These are phyloP conservation scores for Pilasporangium apinafurcum DNA, from an alignment of 352 stramenopile genomes.

Conservation along the genomic window DNA sequence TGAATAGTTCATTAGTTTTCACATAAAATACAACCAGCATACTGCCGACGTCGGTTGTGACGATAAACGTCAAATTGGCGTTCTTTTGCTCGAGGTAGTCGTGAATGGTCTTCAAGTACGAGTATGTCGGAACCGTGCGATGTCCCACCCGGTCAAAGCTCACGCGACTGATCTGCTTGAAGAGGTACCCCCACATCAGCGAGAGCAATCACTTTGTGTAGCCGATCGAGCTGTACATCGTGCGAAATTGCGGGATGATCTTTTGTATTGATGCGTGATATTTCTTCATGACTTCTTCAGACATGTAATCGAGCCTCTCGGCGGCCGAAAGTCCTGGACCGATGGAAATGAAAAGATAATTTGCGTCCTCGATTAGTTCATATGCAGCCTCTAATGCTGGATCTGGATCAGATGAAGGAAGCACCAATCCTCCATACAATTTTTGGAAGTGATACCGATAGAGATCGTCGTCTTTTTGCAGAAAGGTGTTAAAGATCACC, in stretches of 20 bases:
- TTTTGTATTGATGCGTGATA: conserved; percentile 42
- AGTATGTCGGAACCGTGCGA: conserved; percentile 47
- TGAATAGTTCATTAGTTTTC: too few species aligned
- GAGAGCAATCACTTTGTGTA: conserved; percentile 27
- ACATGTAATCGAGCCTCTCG: conserved; percentile 70
- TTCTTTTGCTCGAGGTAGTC: conserved; percentile 22
- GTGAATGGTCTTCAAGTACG: conserved; percentile 36
- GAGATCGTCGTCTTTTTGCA: conserved; percentile 42
- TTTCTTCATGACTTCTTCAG: conserved; percentile 49
- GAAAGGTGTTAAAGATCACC: conserved; percentile 72
- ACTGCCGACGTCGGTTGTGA: conserved; percentile 66
- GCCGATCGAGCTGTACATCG: conserved; percentile 56
- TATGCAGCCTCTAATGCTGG: conserved; percentile 18
- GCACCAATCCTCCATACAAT: conserved; percentile 3
- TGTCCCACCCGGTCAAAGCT: conserved; percentile 42
- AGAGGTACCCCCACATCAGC: conserved; percentile 57
- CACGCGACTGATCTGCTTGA: conserved; percentile 55
- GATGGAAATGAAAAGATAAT: conserved; percentile 55
- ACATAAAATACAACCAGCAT: too few species aligned
- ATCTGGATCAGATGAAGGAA: conserved; percentile 15
- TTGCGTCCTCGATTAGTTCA: conserved; percentile 31
- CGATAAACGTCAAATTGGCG: conserved; percentile 39
- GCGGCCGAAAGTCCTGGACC: conserved; percentile 62
- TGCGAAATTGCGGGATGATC: conserved; percentile 40
- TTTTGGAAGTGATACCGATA: conserved; percentile 31